Evolutionary conservation across 2,329 filamentous ascomycete species (phyloP).

Genomic region (Diplodia scrobiculata): DNA sequence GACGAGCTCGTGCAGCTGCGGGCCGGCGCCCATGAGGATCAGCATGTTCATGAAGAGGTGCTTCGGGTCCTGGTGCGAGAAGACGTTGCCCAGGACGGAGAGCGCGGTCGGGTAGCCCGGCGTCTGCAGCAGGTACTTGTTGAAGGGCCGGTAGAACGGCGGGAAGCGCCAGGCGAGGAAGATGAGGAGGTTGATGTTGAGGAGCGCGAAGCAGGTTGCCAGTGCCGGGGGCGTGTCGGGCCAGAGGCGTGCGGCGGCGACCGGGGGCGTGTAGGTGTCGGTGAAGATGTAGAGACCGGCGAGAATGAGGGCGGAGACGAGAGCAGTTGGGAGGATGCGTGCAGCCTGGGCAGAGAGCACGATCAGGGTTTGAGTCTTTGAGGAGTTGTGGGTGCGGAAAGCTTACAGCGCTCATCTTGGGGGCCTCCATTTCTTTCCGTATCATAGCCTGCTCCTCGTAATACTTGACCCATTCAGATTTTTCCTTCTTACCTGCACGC

Average conservation of each 20-base stretch:
- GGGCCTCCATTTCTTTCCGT: conserved; percentile 37
- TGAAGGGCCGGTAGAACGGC: conserved; percentile 66
- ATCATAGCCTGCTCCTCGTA: conserved; percentile 37
- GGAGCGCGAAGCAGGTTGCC: conserved; percentile 60
- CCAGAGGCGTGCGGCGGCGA: conserved; percentile 39
- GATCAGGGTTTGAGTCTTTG: neutral
- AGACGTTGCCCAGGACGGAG: conserved; percentile 64
- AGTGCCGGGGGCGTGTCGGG: conserved; percentile 41
- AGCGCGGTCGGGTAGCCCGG: conserved; percentile 66
- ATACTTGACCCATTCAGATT: conserved; percentile 36
- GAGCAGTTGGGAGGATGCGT: conserved; percentile 43
- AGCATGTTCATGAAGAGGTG: conserved; percentile 69
- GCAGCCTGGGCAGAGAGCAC: conserved; percentile 34
- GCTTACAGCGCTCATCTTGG: conserved; percentile 41
- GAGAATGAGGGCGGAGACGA: conserved; percentile 35
- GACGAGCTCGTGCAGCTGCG: conserved; percentile 44
- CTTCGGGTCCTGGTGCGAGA: conserved; percentile 66
- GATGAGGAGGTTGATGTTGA: conserved; percentile 61
- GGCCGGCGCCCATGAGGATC: conserved; percentile 67
- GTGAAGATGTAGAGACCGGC: conserved; percentile 37
- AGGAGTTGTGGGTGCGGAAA: neutral
- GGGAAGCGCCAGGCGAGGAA: conserved; percentile 65
- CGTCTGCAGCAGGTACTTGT: conserved; percentile 67
- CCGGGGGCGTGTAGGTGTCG: conserved; percentile 41
- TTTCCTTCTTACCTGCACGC: conserved; percentile 30